A percentile compares a stretch with the other conserved stretches of the same genome.
phyloP scores from a whole-genome alignment of 148 eudicot species.

The Chenopodium quinoa region DNA sequence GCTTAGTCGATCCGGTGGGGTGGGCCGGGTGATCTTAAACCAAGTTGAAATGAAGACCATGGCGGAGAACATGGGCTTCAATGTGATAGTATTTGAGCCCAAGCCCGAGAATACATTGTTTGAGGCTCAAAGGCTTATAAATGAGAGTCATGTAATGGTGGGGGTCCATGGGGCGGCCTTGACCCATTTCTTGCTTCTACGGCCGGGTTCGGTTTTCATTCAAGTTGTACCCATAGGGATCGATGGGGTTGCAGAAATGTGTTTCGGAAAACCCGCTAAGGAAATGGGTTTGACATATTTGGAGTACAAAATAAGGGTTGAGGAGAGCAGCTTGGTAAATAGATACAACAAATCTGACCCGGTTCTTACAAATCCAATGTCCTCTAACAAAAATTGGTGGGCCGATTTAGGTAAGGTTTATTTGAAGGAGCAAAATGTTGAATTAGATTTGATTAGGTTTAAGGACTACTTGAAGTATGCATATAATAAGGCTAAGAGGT shows the following conservation, averaged over 20 bases:
- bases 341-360: conserved; percentile 32
- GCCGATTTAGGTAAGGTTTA: conserved; percentile 33
- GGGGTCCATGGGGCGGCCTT: conserved; percentile 19
- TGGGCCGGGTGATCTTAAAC: conserved; percentile 21
- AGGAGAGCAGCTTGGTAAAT: conserved; percentile 43
- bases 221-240: conserved; percentile 47
- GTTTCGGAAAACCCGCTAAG: conserved; percentile 40
- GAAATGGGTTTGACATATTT: conserved; percentile 47
- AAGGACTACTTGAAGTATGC: conserved; percentile 40
- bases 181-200: conserved; percentile 26
- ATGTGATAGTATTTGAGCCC: conserved; percentile 30
- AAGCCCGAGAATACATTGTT: conserved; percentile 8
- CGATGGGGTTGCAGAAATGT: conserved; percentile 35
- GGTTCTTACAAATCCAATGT: conserved; percentile 22
- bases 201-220: conserved; percentile 29
- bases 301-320: conserved; percentile 31
- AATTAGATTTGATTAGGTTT: conserved; percentile 40
- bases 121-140: conserved; percentile 29
- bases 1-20: conserved; percentile 20
- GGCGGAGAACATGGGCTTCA: background rate
- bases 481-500: conserved; percentile 44
- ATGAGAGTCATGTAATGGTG: conserved; percentile 29
- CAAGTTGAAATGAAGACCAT: conserved; percentile 17
- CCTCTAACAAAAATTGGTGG: conserved; percentile 32
- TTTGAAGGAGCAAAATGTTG: conserved; percentile 54